Evolutionary conservation across 1,284 basidiomycete species (phyloP), one percentile per base, ranked within the genome.

Genomic region (Bondarzewia mesenterica): DNA sequence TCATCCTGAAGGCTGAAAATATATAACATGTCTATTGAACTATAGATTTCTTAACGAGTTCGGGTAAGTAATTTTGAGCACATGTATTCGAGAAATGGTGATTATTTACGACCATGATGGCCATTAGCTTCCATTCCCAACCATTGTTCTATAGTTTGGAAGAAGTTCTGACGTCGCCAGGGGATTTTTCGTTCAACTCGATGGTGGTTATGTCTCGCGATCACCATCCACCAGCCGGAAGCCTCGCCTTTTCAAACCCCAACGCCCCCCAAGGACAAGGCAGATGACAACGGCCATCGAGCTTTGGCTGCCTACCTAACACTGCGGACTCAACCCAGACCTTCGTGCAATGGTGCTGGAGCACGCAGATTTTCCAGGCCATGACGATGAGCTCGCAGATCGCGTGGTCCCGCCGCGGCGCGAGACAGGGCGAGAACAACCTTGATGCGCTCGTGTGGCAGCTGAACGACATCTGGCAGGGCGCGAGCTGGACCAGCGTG

Each of bases 391-490:
- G 72, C 16, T 69, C 77, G n/a, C 68, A 83, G 60, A 73, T 82
- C 23, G 71, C 74, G 3, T 80, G 73, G 66, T 83, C 82, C 60
- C 68, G 80, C 16, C 72, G 72, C 32, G 76, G 78, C 3, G 75
- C 78, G 0, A 75, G 77, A 3, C 63, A 68, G 32, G 70, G 70
- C 44, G 76, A 80, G 62, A 75, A 78, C 55, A 83, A 82, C 58
- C 67, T 80, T 27, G 81, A 80, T 5, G 69, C 73, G 21, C 64
- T 80, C 29, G 75, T 81, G 10, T 82, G 79, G 79, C 79, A 82
- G 60, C 66, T 82, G 47, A 83, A 83, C 56, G 80, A 82, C 58
- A 77, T 83, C 42, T 83, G 80, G 80, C 77, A 82, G 58, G 80
- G 75, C 21, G 70, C 73, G 22, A 76, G 72, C 55, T 82, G 80